Evolutionary conservation across 2,329 filamentous ascomycete species (phyloP), one percentile per base, ranked within the genome.

Genomic region (Cladosporium halotolerans): DNA sequence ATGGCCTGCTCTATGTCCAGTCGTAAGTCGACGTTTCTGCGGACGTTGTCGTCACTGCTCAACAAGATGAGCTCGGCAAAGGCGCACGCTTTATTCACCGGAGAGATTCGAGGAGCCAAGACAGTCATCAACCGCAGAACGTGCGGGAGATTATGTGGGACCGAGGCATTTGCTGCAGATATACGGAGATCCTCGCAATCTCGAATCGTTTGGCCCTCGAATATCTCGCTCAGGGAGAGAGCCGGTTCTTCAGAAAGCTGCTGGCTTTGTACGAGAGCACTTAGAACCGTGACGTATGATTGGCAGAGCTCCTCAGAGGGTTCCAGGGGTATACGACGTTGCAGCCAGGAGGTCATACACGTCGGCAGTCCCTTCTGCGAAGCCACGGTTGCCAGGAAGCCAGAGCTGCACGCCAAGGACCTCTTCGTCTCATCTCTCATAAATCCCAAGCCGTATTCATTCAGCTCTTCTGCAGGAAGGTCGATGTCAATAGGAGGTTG

Each of bases 281-380:
- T 52, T 2, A 70, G 31, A 14, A 65, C 61, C 10, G 55, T 55
- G 9, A 68, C 56, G 34, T 70, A 71, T 32, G 67, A 70, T 41
- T 63, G 58, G 51, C 67, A 69, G 6, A 76, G 58, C 7, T 65
- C 61, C 19, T 70, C 66, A 41, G 63, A 66, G 33, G 53, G 56
- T 49, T 63, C 65, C 49, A 57, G 59, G 11, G 61, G 60, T 60
- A 64, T 58, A 56, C 73, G 66, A 7, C 69, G 63, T 9, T 73
- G 62, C 57, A 76, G 71, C 75, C 75, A 78, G 3, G 60, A 59
- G 4, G 71, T 63, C 5, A 75, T 47, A 32, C 68, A 68, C 28
- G 62, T 58, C 2, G 73, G 72, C 4, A 77, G 58, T 4, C 65
- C 56, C 36, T 68, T 63, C 11, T 64, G 57, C 4, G 61, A 62